Evolutionary conservation across 352 stramenopile genomes (phyloP), one percentile per base, ranked within the genome.

Genomic region (Phytophthora meadii): DNA sequence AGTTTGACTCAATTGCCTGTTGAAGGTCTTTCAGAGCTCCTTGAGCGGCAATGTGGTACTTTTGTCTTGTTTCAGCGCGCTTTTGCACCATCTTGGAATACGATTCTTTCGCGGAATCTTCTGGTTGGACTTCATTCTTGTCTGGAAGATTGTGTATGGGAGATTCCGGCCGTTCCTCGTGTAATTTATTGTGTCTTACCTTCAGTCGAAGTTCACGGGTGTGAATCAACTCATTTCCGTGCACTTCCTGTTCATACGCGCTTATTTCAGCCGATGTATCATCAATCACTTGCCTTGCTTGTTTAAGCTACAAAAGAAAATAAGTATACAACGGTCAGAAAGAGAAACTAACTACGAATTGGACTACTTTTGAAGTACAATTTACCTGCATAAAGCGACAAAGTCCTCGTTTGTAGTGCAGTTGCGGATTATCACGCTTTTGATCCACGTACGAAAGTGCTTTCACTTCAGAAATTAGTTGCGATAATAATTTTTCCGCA

Each of bases 381-480:
- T 48, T 24, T 62, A 74, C 65, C 56, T 82, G 58, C 73, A 87
- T 77, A 41, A 76, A 79, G 17, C 80, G 82, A 46, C 68, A 77
- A 1, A 88, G 49, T 4, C 71, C 82, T 48, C 80, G 77, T 25
- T 77, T 61, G 47, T 74, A 83, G 22, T 77, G 60, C 1, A 84
- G 61, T 7, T 73, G 53, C 1, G 79, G 71, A 0, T 17, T 54
- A 14, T 81, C 64, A 5, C 56, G 22, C 1, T 68, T 56, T 32
- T 65, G 64, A 0, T 61, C 62, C 6, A 70, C 65, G 42, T 61
- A 69, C 3, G 34, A n/a, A 24, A 71, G 51, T 15, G 24, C 55
- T 22, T 70, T 30, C 6, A 80, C 25, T 5, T 72, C 28, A 11
- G 50, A 19, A 8, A 90, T 27, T 12, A 82, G 49, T 37, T 52